Conservation (phyloP, 805 yeast species). For the Candida andamanensis region DNA sequence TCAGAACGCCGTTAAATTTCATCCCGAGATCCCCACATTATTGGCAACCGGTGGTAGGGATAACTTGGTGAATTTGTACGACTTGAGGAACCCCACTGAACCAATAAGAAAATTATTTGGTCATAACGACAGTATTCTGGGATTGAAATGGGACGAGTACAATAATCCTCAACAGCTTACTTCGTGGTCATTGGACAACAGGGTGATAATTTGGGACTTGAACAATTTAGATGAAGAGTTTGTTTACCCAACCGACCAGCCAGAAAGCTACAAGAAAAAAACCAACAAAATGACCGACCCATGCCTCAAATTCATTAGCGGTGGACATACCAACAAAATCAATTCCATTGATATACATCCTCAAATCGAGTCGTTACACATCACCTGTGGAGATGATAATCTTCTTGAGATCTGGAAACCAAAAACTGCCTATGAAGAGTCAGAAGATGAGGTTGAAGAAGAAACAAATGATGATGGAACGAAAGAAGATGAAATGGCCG, state of each 20-base stretch:
- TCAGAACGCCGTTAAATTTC: conserved; percentile 67
- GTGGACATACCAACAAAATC: conserved; percentile 75
- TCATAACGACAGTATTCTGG: conserved; percentile 43
- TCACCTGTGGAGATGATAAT: conserved; percentile 71
- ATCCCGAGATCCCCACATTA: conserved; percentile 48
- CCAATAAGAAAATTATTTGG: conserved; percentile 67
- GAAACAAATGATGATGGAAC: conserved; percentile 7
- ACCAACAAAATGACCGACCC: conserved; percentile 52
- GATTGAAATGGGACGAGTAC: conserved; percentile 48
- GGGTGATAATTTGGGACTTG: conserved; percentile 75
- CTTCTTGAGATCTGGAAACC: conserved; percentile 76
- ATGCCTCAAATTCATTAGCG: conserved; percentile 73
- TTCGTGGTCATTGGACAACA: conserved; percentile 58
- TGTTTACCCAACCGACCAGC: conserved; percentile 23
- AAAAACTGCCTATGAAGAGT: conserved; percentile 41
- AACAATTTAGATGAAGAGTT: conserved; percentile 52
- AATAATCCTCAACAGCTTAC: conserved; percentile 48
- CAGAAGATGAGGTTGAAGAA: conserved; percentile 27
- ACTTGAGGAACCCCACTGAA: conserved; percentile 53
- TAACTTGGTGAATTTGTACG: conserved; percentile 69
- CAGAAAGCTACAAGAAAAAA: conserved; percentile 45
- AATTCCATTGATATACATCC: conserved; percentile 70
- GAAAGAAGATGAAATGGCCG: conserved; percentile 10
- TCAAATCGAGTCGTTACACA: conserved; percentile 48
- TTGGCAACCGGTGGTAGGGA: conserved; percentile 79